Conservation (phyloP, 768 basidiomycete genomes). For the Lentinus tigrinus region DNA sequence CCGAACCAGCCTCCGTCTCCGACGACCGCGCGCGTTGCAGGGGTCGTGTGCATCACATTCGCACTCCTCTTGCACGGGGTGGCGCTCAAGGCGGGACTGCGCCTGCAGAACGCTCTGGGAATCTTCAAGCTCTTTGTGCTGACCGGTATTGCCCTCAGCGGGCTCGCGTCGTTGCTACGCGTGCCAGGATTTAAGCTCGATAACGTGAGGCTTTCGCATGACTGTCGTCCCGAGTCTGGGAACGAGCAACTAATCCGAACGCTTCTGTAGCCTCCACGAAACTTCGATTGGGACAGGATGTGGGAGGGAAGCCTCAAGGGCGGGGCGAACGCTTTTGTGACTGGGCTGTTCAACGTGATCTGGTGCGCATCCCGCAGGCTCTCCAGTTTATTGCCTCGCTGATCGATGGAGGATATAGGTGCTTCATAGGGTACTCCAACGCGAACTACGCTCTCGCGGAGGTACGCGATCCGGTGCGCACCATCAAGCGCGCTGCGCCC, state of each 20-base stretch:
- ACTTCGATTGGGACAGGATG: slow-evolving; percentile 56
- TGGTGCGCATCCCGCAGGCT: slow-evolving; percentile 44
- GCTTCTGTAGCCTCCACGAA: slow-evolving; percentile 40
- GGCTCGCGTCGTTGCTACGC: slow-evolving; percentile 49
- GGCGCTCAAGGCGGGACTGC: slow-evolving; percentile 52
- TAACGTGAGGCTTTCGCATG: slow-evolving; percentile 31
- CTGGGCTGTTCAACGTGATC: slow-evolving; percentile 66
- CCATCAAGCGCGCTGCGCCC: slow-evolving; percentile 70
- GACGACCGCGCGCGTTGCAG: slow-evolving; percentile 51
- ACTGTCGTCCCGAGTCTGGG: no score
- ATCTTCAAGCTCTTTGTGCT: slow-evolving; percentile 61
- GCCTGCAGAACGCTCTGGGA: slow-evolving; percentile 63
- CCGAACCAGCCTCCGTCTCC: slow-evolving; percentile 42
- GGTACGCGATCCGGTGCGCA: slow-evolving; percentile 64
- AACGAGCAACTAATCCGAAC: not conserved
- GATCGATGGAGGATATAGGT: slow-evolving; percentile 41
- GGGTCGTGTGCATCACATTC: slow-evolving; percentile 54
- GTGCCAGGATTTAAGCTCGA: slow-evolving; percentile 49
- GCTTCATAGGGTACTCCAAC: slow-evolving; percentile 70
- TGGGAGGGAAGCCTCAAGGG: slow-evolving; percentile 59
- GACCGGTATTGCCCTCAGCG: slow-evolving; percentile 48
- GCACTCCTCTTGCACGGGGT: slow-evolving; percentile 57
- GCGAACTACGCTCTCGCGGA: slow-evolving; percentile 77
- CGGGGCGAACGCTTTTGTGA: slow-evolving; percentile 59
- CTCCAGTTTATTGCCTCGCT: not conserved